Evolutionary conservation across 495 filamentous ascomycete genomes (phyloP).

Genomic region (Darksidea phi): DNA sequence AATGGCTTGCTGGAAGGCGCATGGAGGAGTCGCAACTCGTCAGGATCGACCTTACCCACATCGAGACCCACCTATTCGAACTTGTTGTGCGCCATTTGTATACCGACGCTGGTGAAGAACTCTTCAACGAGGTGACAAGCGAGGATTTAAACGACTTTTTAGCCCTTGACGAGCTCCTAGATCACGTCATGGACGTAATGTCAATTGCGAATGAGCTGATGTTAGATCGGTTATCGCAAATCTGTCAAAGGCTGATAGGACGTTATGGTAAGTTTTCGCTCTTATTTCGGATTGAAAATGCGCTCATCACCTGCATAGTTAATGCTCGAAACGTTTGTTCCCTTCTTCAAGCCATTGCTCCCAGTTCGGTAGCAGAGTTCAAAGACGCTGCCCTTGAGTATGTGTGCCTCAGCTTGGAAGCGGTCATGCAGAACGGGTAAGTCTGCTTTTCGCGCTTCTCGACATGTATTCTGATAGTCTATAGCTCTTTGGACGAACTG

Average conservation of each 20-base stretch:
- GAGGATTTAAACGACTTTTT: slow-evolving; percentile 76
- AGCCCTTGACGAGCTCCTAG: slow-evolving; percentile 76
- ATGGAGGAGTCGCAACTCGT: slow-evolving; percentile 50
- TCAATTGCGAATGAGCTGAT: slow-evolving; percentile 89
- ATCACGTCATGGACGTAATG: slow-evolving; percentile 89
- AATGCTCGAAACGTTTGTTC: slow-evolving; percentile 82
- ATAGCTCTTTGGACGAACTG: slow-evolving; percentile 73
- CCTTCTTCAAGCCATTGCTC: slow-evolving; percentile 77
- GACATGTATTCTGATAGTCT: slow-evolving; percentile 28
- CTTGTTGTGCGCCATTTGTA: slow-evolving; percentile 83
- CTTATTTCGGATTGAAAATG: not conserved
- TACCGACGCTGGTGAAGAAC: slow-evolving; percentile 71
- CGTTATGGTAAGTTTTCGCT: slow-evolving; percentile 61
- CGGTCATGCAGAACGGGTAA: slow-evolving; percentile 82
- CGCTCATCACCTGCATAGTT: slow-evolving; percentile 48
- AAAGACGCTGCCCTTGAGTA: slow-evolving; percentile 89
- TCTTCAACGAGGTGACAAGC: slow-evolving; percentile 75
- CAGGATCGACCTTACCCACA: slow-evolving; percentile 79
- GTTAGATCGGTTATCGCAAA: slow-evolving; percentile 84
- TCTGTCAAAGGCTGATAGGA: slow-evolving; percentile 87
- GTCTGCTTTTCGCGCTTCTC: slow-evolving; percentile 21
- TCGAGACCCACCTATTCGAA: slow-evolving; percentile 66
- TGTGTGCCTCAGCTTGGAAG: slow-evolving; percentile 84
- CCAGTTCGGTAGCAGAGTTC: slow-evolving; percentile 78
- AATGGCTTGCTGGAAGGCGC: slow-evolving; percentile 75